A percentile compares a stretch with the other conserved stretches of the same genome.
These are phyloP conservation scores for Teratosphaeria viscida DNA, from an alignment of 2,329 filamentous ascomycete genomes.

Conservation along the genomic window DNA sequence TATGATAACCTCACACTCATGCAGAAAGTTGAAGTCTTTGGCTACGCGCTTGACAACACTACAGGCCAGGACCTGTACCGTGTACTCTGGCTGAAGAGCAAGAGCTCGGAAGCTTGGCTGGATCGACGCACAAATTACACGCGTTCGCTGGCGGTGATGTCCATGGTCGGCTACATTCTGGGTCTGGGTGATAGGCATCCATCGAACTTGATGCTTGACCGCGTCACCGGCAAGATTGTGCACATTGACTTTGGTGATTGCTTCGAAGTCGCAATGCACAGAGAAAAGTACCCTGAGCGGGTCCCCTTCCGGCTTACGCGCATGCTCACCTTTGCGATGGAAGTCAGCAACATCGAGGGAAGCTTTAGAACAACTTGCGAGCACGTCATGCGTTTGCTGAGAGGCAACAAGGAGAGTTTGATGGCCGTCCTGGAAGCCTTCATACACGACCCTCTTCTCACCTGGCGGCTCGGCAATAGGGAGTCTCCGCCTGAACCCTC, in stretches of 20 bases:
- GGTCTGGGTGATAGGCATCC: constrained; percentile 94
- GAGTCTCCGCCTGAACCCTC: constrained; percentile 51
- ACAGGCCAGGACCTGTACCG: constrained; percentile 97
- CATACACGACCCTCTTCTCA: constrained; percentile 97
- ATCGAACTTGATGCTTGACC: constrained; percentile 94
- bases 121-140: constrained; percentile 98
- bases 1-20: constrained; percentile 98
- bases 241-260: constrained; percentile 99
- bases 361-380: constrained; percentile 98
- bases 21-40: constrained; percentile 99
- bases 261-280: constrained; percentile 98
- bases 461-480: constrained; percentile 70
- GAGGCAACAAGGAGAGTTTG: constrained; percentile 95
- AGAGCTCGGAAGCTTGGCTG: constrained; percentile 95
- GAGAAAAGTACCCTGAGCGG: constrained; percentile 95
- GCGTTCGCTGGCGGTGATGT: constrained; percentile 94
- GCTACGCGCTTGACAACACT: constrained; percentile 97
- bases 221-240: constrained; percentile 89
- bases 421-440: constrained; percentile 99
- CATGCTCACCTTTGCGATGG: constrained; percentile 99
- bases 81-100: constrained; percentile 96
- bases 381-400: constrained; percentile 91
- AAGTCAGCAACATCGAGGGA: constrained; percentile 98
- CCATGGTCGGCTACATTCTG: constrained; percentile 99
- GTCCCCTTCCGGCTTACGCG: constrained; percentile 95